Evolutionary conservation across 179 eudicot species (phyloP), one percentile per base, ranked within the genome.

Genomic region (Amaranthus tricolor): DNA sequence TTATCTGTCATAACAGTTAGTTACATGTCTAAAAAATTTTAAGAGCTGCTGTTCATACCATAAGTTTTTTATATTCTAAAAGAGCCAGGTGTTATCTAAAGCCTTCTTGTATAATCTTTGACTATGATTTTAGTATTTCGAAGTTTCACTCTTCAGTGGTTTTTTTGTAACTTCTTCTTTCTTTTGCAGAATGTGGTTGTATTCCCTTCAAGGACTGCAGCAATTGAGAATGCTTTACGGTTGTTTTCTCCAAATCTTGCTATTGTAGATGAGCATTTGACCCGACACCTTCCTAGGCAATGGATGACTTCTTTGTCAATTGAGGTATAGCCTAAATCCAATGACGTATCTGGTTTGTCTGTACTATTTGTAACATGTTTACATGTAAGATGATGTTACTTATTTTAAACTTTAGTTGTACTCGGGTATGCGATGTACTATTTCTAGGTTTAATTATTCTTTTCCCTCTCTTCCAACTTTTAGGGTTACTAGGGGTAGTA

Each of bases 191-290:
- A 93, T 83, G 91, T 95, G 65, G 86, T 91, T 48, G 86, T 93
- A 9, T 93, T 95, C 84, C 99, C 99, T 84, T 95, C 99, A 64
- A 95, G 99, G 84, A 86, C 88, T 71, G 94, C 85, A 75, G 98
- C 98, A 11, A 95, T 95, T 62, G 99, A 93, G 79, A 91, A 91
- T 84, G 86, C 89, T 77, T 82, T 95, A 53, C 90, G 97, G 45
- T 66, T 95, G 81, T 87, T 95, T 81, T 88, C 95, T 15, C 99
- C 99, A 1, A 85, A 83, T 14, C 98, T 95, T 77, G 99, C 99
- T 74, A 93, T 95, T 81, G 93, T 95, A 74, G 99, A 93, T 76
- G 99, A 95, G 83, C 91, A 88, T 77, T 79, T 95, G 84, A 87
- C 91, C 19, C 76, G 83, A 62, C 77, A 93, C 78, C 85, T 95